Evolutionary conservation across 495 filamentous ascomycete genomes (phyloP).

Genomic region (Parathielavia hyrcaniae): DNA sequence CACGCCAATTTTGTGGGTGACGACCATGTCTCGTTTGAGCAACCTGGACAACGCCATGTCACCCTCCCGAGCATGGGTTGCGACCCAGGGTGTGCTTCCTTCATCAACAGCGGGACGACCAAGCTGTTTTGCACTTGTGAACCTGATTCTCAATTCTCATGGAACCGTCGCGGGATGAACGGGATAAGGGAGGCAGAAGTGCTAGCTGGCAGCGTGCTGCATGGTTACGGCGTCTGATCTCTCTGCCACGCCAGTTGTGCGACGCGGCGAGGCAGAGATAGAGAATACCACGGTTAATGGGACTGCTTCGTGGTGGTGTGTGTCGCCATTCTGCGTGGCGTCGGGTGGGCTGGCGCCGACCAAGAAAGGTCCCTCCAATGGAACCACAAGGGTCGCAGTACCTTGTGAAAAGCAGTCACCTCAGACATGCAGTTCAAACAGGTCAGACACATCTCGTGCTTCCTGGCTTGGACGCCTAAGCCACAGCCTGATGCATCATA

Average conservation of each 20-base stretch:
- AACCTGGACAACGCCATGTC: constrained; percentile 19
- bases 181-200: constrained; percentile 8
- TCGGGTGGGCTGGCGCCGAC: constrained; percentile 2
- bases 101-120: constrained; percentile 8
- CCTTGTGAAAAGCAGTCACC: constrained; percentile 11
- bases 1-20: background rate
- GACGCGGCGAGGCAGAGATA: constrained; percentile 13
- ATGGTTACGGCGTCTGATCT: background rate
- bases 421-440: constrained; percentile 10
- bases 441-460: constrained; percentile 6
- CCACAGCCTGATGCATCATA: too few relatives aligned
- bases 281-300: background rate
- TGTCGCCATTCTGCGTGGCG: constrained; percentile 1
- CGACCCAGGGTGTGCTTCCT: constrained; percentile 14
- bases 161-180: background rate
- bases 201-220: background rate
- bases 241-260: constrained; percentile 14
- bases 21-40: constrained; percentile 4
- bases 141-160: constrained; percentile 15
- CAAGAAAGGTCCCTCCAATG: background rate
- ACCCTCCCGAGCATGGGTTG: constrained; percentile 17
- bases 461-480: background rate
- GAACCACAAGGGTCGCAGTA: constrained; percentile 12
- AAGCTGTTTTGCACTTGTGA: constrained; percentile 1
- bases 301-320: constrained; percentile 1